These are phyloP conservation scores for Leucaena leucocephala DNA, from an alignment of 306 rosid genomes.

Conservation along the genomic window DNA sequence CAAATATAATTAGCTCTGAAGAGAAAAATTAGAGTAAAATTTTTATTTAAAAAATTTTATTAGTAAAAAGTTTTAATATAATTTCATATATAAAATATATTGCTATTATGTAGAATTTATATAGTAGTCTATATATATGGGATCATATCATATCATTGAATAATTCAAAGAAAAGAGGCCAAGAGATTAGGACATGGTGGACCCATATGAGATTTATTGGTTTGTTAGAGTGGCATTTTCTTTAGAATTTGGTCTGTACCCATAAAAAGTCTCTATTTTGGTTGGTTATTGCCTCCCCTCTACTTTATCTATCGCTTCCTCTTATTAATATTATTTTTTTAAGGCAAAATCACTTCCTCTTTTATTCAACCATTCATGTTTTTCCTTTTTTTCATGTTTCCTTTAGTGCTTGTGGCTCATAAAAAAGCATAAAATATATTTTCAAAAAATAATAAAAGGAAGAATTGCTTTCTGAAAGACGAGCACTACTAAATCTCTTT, in stretches of 20 bases:
- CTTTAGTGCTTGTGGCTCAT: conserved; percentile 1
- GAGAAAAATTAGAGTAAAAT: neutral
- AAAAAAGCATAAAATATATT: conserved; percentile 16
- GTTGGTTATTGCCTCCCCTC: conserved; percentile 40
- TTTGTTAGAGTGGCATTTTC: conserved; percentile 35
- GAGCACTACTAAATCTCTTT: conserved; percentile 2
- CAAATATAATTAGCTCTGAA: neutral
- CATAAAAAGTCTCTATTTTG: conserved; percentile 39
- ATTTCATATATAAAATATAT: no score
- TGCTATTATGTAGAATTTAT: no score
- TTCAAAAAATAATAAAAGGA: neutral
- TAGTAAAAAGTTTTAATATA: no score
- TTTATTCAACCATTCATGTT: neutral
- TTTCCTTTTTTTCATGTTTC: neutral
- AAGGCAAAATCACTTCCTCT: neutral
- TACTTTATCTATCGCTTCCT: conserved; percentile 31
- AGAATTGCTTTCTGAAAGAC: neutral
- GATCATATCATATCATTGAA: neutral
- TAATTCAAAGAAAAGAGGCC: neutral
- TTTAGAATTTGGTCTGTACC: conserved; percentile 8
- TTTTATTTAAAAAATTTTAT: no score
- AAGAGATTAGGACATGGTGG: conserved; percentile 14
- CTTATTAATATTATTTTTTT: conserved; percentile 1
- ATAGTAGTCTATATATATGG: no score
- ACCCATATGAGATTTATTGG: conserved; percentile 41